Percentiles rank a stretch among this genome's conserved stretches.
Evolutionary conservation across 2,329 filamentous ascomycete species (phyloP).

Genomic region (Eurotiales sp.): DNA sequence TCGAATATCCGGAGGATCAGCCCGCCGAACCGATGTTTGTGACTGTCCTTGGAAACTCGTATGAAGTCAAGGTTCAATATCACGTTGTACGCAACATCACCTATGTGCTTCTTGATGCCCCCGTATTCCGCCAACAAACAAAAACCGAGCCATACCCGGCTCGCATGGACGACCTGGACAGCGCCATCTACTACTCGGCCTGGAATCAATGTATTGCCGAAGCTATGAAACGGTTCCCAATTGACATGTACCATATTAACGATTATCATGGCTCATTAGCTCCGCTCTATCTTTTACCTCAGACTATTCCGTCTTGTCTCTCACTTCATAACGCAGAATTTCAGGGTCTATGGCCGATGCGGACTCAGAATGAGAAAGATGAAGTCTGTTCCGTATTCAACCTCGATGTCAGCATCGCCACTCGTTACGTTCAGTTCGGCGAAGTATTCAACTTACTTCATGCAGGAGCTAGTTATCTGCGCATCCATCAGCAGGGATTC

Average conservation of each 20-base stretch:
- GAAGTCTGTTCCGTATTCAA: slow-evolving; percentile 66
- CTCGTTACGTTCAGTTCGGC: slow-evolving; percentile 63
- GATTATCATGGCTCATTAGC: slow-evolving; percentile 63
- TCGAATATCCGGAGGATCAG: slow-evolving; percentile 60
- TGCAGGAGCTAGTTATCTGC: slow-evolving; percentile 62
- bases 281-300: slow-evolving; percentile 61
- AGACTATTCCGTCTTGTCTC: slow-evolving; percentile 59
- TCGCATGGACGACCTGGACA: slow-evolving; percentile 66
- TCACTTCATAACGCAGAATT: slow-evolving; percentile 68
- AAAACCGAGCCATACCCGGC: slow-evolving; percentile 62
- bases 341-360: slow-evolving; percentile 66
- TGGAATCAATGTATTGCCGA: slow-evolving; percentile 69
- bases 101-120: slow-evolving; percentile 64
- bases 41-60: slow-evolving; percentile 57
- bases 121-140: slow-evolving; percentile 62
- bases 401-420: slow-evolving; percentile 53
- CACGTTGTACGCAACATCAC: slow-evolving; percentile 63
- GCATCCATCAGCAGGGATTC: slow-evolving; percentile 64
- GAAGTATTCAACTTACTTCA: slow-evolving; percentile 67
- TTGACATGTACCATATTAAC: slow-evolving; percentile 65
- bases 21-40: slow-evolving; percentile 60
- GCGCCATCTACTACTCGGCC: slow-evolving; percentile 65
- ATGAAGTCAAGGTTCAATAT: slow-evolving; percentile 62
- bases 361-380: slow-evolving; percentile 56
- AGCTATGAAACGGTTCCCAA: slow-evolving; percentile 58